phyloP scores from a whole-genome alignment of 78 protist species.

The Parvularia atlantis region DNA sequence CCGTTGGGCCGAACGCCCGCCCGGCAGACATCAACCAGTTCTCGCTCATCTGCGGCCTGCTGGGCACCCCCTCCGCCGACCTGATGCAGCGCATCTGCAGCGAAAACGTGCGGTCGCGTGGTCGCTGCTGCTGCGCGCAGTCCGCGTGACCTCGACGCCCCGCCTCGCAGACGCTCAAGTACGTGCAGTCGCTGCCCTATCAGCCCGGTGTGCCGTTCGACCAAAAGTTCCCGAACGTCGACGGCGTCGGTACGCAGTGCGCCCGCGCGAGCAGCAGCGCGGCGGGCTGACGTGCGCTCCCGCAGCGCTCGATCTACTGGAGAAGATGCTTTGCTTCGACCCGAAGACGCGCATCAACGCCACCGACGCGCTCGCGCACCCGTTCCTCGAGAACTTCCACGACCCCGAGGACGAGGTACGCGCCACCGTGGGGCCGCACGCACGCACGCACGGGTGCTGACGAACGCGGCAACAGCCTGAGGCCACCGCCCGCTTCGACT shows the following conservation, averaged over 20 bases:
- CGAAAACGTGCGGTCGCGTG: neutral
- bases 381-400: conserved; percentile 50
- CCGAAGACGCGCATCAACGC: conserved; percentile 76
- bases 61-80: conserved; percentile 75
- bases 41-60: conserved; percentile 40
- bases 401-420: conserved; percentile 43
- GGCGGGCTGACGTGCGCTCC: no score
- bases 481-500: no score
- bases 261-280: no score
- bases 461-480: no score
- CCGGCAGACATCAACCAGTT: conserved; percentile 58
- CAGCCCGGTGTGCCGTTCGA: no score
- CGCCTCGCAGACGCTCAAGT: neutral
- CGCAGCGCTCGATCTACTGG: conserved; percentile 66
- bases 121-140: neutral
- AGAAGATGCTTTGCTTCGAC: conserved; percentile 69
- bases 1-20: neutral
- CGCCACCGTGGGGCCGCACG: no score
- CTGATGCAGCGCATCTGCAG: conserved; percentile 38
- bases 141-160: neutral
- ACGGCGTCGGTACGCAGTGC: no score
- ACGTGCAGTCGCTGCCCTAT: no score
- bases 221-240: no score
- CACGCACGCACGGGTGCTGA: no score
- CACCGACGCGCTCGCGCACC: conserved; percentile 63